Evolutionary conservation across 106 monocot species (phyloP), one percentile per base, ranked within the genome.

Genomic region (Allium sativum): DNA sequence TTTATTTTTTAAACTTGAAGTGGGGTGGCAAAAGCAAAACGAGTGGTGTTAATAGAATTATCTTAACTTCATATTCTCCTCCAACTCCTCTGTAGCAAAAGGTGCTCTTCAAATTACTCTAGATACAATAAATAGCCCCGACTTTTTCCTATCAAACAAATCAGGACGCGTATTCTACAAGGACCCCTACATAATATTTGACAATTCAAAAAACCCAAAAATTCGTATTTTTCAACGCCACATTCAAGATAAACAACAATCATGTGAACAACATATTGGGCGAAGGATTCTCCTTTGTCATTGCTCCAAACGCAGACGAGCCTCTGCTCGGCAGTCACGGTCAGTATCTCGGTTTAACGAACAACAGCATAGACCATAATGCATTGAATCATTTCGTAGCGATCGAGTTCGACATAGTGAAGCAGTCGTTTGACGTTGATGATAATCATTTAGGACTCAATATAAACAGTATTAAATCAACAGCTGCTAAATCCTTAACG

Each of bases 261-360:
- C 64, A 58, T 3, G 6, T 42, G 12, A 53, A 21, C 50, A 10
- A 18, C 18, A 17, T 9, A 46, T 54, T 68, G n/a, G 93, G 88
- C 12, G 84, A 88, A 58, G 93, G 93, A 40, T 7, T 88, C 12
- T 70, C 88, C 63, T 96, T 96, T 55, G 10, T 74, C 50, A 82
- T 96, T 66, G 42, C 70, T 13, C 74, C 85, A 15, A 1, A 3
- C 12, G 13, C 31, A 18, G 21, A 22, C 19, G 64, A 11, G 0
- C 81, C 79, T 5, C 95, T 87, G 0, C 7, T 41, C 8, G 65
- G 53, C 1, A 96, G 90, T 75, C 0, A 77, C 41, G 79, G 81
- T 9, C 75, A 79, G 42, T 96, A 61, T 72, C 81, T 96, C 18
- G 90, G 95, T 21, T 82, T 96, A 18, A 96, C 90, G 52, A 96